phyloP scores from a whole-genome alignment of 1,284 basidiomycete genomes.

The Austroboletus novae-zelandiae region DNA sequence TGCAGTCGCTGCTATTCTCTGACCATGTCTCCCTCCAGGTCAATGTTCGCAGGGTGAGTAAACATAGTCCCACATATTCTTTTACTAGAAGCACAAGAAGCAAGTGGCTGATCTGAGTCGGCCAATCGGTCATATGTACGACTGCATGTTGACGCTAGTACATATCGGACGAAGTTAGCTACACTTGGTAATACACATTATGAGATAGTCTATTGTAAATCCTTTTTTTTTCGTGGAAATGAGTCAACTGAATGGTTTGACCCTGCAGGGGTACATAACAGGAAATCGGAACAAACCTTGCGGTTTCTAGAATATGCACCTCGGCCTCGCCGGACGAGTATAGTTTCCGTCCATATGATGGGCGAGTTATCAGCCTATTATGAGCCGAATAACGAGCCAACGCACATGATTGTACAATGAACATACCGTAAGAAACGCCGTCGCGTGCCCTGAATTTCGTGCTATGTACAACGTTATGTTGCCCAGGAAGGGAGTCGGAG shows the following conservation, averaged over 20 bases:
- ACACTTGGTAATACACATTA: background rate
- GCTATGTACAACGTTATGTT: background rate
- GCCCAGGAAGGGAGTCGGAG: background rate
- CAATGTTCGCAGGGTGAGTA: no score
- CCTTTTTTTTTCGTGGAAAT: background rate
- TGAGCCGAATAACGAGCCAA: slow-evolving; percentile 4
- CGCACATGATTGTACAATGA: background rate
- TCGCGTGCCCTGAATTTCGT: background rate
- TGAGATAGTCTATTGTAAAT: background rate
- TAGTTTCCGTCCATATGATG: background rate
- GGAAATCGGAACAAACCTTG: slow-evolving; percentile 2
- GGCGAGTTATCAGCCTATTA: slow-evolving; percentile 1
- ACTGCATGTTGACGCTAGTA: background rate
- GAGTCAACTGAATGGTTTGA: background rate
- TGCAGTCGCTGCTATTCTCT: background rate
- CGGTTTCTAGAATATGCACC: slow-evolving; percentile 1
- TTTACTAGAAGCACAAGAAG: background rate
- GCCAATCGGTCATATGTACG: background rate
- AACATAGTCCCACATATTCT: no score
- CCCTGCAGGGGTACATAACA: slow-evolving; percentile 12
- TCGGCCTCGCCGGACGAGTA: slow-evolving; percentile 2
- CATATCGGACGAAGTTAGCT: background rate
- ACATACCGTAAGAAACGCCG: background rate
- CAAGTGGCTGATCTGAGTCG: background rate
- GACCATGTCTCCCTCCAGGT: background rate